phyloP scores from a whole-genome alignment of 352 stramenopile genomes.

The Phytophthora fragariaefolia region DNA sequence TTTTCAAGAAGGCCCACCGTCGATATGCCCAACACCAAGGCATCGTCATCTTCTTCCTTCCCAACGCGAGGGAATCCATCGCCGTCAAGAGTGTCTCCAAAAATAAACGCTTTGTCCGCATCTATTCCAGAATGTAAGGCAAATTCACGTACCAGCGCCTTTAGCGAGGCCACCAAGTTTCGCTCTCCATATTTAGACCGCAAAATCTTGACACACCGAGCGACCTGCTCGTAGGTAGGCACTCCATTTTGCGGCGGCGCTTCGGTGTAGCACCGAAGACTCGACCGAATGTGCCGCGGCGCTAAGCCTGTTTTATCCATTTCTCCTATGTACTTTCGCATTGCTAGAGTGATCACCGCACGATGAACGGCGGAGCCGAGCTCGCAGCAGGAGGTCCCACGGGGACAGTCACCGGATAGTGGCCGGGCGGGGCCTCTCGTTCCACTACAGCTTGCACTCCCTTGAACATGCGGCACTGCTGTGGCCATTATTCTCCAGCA shows the following conservation, averaged over 20 bases:
- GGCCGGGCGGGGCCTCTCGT: too few species aligned
- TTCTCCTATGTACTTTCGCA: constrained; percentile 1
- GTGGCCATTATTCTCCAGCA: not conserved
- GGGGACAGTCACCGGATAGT: too few species aligned
- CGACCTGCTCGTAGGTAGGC: constrained; percentile 4
- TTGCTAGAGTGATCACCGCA: not conserved
- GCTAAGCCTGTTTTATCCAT: constrained; percentile 9
- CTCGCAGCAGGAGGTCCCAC: too few species aligned
- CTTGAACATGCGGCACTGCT: not conserved
- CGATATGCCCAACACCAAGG: not conserved
- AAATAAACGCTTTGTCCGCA: not conserved
- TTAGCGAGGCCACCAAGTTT: not conserved
- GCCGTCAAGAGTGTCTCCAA: not conserved
- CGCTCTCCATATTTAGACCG: not conserved
- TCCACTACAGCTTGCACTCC: not conserved
- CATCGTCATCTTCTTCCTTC: not conserved
- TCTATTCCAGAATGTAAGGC: not conserved
- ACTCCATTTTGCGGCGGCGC: not conserved
- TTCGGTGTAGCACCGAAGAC: not conserved
- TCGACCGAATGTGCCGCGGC: constrained; percentile 5
- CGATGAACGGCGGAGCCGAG: too few species aligned
- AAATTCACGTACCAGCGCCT: not conserved
- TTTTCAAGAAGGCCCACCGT: not conserved
- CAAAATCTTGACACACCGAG: constrained; percentile 2
- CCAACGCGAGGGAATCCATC: not conserved